Conservation (phyloP, 2,329 filamentous ascomycete genomes). For the Nigrospora osmanthi region DNA sequence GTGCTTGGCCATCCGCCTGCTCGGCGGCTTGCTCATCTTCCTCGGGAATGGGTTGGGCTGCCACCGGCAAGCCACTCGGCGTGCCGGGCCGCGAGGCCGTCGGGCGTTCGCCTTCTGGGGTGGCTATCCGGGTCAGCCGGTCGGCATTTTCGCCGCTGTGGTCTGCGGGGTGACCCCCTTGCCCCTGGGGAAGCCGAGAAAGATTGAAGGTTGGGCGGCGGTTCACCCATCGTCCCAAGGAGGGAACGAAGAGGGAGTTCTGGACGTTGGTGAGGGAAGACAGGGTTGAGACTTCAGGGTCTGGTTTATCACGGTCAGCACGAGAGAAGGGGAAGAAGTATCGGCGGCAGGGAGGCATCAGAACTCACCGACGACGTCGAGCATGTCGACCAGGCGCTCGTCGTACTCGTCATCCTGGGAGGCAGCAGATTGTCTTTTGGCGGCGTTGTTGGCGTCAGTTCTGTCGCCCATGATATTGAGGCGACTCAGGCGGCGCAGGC, state of each 20-base stretch:
- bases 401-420: conserved; percentile 40
- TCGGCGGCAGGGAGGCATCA: neutral
- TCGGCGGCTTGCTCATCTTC: conserved; percentile 10
- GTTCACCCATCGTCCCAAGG: conserved; percentile 69
- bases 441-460: neutral
- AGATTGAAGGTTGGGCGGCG: conserved; percentile 72
- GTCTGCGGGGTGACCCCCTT: conserved; percentile 1
- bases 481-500: neutral
- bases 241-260: conserved; percentile 80
- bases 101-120: no score
- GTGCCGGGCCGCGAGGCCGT: no score
- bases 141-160: no score
- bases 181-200: conserved; percentile 33
- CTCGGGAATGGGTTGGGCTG: conserved; percentile 9
- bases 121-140: no score
- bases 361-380: conserved; percentile 59
- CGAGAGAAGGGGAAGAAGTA: neutral
- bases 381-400: conserved; percentile 54
- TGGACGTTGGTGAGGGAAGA: conserved; percentile 84
- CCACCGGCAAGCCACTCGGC: no score
- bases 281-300: conserved; percentile 75
- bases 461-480: neutral
- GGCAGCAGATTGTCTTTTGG: neutral
- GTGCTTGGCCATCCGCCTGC: conserved; percentile 1
- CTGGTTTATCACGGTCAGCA: conserved; percentile 29